Base-by-base conservation (phyloP, 139 green algal genomes). In the Chlorella sp. region DNA sequence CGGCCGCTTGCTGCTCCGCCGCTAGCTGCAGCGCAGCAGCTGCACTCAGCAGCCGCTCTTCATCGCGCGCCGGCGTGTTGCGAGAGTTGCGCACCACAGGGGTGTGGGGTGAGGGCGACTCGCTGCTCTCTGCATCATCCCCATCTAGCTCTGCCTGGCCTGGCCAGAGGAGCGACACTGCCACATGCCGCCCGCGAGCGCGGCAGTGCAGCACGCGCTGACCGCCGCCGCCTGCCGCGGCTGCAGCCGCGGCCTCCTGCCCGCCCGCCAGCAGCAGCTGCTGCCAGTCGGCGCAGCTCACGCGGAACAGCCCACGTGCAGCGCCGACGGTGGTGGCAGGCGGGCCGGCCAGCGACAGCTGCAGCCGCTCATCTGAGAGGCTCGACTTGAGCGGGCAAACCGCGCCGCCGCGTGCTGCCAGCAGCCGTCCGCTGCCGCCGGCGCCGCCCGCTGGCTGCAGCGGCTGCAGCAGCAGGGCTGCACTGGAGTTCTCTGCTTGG, bases 131-230 rank as follows among this genome's bases (percentile, higher is more conserved):
- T 13, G 44, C 67, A 5, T 13, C 21, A 30, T 9, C 23, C 60
- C 1, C 30, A n/a, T n/a, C n/a, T n/a, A n/a, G n/a, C 28, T 21
- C 69, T 32, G 36, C 32, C 36, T 39, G 28, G 47, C 73, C 47
- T 30, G 73, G 73, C 12, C 18, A 51, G 26, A 80, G 47, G 47
- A 80, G 47, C n/a, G 73, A 51, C 28, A 80, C 39, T 17, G 47
- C 47, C 16, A 30, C n/a, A 51, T 80, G 73, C 47, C n/a, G n/a
- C 5, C 44, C 73, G n/a, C 47, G 28, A 1, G 9, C 28, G 47
- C 73, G 73, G 73, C 73, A 80, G 47, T 80, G 73, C 28, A 80
- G 73, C 73, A 36, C 30, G 44, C 73, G 73, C 47, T 4, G 15
- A 18, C n/a, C 16, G 73, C 11, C 73, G 5, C 41, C 72, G 3